phyloP scores from a whole-genome alignment of 108 stramenopile genomes.

The Nitzschia palea region DNA sequence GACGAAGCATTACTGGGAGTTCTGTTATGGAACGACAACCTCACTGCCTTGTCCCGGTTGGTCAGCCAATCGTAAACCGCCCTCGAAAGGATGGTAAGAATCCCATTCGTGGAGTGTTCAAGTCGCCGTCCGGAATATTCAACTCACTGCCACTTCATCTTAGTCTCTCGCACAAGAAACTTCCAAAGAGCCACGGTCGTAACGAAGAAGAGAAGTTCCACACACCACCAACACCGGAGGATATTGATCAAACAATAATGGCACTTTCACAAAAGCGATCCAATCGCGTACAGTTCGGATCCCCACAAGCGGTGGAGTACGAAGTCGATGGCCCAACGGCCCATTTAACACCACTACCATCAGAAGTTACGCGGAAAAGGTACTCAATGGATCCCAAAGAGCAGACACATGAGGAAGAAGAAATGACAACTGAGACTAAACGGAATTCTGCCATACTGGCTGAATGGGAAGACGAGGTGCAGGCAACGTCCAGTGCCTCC shows the following conservation, averaged over 20 bases:
- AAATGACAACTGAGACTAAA: conserved; percentile 29
- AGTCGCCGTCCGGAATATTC: neutral
- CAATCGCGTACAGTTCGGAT: conserved; percentile 29
- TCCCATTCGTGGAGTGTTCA: too few relatives aligned
- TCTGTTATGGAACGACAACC: conserved; percentile 7
- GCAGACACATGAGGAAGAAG: conserved; percentile 22
- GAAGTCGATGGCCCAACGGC: conserved; percentile 29
- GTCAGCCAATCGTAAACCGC: conserved; percentile 26
- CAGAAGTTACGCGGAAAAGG: conserved; percentile 10
- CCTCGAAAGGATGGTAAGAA: conserved; percentile 34
- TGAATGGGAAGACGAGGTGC: conserved; percentile 32
- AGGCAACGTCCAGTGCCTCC: neutral
- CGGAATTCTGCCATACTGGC: conserved; percentile 23
- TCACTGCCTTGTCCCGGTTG: neutral
- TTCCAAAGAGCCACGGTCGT: neutral
- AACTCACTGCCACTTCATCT: neutral
- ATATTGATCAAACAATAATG: neutral
- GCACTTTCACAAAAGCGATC: neutral
- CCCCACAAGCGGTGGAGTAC: conserved; percentile 36
- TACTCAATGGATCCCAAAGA: conserved; percentile 34
- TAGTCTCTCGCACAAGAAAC: neutral
- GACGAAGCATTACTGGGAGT: conserved; percentile 12
- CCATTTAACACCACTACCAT: conserved; percentile 23
- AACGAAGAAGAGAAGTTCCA: conserved; percentile 4
- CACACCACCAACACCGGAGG: conserved; percentile 15